These are phyloP conservation scores for Colletotrichum melonis DNA, from an alignment of 2,329 filamentous ascomycete species.

Conservation along the genomic window DNA sequence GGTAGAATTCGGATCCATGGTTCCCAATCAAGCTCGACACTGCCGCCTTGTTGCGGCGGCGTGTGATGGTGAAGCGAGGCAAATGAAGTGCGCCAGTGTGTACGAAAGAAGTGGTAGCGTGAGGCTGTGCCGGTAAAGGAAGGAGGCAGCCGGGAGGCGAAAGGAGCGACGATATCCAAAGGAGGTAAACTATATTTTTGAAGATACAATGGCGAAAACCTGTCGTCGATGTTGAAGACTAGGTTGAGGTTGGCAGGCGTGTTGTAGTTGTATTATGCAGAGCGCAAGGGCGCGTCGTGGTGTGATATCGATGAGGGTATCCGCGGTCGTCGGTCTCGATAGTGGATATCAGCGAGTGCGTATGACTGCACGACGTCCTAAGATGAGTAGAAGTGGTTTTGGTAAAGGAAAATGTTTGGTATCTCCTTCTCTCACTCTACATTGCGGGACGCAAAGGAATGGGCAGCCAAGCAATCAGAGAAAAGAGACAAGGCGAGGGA, in stretches of 20 bases:
- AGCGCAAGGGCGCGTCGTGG: constrained; percentile 8
- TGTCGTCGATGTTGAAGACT: neutral
- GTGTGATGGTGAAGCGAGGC: constrained; percentile 15
- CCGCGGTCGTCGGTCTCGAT: neutral
- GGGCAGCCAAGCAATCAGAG: neutral
- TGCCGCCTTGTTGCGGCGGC: constrained; percentile 24
- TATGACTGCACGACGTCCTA: neutral
- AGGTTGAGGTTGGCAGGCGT: constrained; percentile 1
- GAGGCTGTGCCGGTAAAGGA: constrained; percentile 22
- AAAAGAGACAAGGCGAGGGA: neutral
- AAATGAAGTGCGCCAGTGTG: constrained; percentile 17
- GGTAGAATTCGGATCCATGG: constrained; percentile 29
- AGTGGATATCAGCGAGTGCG: neutral
- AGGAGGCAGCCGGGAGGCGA: constrained; percentile 30
- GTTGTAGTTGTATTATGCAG: neutral
- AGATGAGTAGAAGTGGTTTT: neutral
- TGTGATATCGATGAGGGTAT: constrained; percentile 15
- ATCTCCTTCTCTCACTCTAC: constrained; percentile 6
- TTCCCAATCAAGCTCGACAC: constrained; percentile 8
- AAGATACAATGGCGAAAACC: neutral
- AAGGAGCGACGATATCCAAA: constrained; percentile 9
- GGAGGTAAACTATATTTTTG: neutral
- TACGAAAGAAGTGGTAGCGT: neutral
- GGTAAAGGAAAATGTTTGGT: neutral
- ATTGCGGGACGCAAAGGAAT: constrained; percentile 19